Conservation (phyloP, 192 early-diverging fungal genomes). For the Linnemannia schmuckeri region DNA sequence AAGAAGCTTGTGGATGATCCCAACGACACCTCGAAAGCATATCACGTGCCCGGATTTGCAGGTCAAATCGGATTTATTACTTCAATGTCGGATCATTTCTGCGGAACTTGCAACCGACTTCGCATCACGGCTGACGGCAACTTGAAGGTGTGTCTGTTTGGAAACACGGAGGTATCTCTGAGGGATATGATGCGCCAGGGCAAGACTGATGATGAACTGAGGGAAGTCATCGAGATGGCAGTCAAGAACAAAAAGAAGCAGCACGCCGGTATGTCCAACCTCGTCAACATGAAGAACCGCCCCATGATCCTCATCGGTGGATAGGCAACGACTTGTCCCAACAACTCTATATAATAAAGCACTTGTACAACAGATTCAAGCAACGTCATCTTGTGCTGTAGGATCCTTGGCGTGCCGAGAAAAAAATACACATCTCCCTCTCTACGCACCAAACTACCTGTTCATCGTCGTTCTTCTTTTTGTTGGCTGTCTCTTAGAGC, state of each 20-base stretch:
- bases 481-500: too few species aligned
- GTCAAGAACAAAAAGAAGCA: conserved; percentile 92
- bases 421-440: background rate
- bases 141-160: conserved; percentile 95
- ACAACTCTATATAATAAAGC: background rate
- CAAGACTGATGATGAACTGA: conserved; percentile 73
- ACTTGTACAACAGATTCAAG: background rate
- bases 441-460: too few species aligned
- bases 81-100: conserved; percentile 98
- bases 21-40: conserved; percentile 92
- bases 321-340: conserved; percentile 47
- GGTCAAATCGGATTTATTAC: conserved; percentile 98
- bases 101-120: conserved; percentile 93
- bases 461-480: background rate
- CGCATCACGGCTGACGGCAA: conserved; percentile 95
- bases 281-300: conserved; percentile 86
- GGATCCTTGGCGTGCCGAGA: background rate
- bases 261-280: conserved; percentile 93
- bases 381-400: background rate
- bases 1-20: conserved; percentile 75
- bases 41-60: conserved; percentile 78
- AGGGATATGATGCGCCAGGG: conserved; percentile 81
- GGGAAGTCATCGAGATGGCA: conserved; percentile 80
- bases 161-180: conserved; percentile 89
- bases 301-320: conserved; percentile 98